Evolutionary conservation across 768 basidiomycete species (phyloP).

Genomic region (Mrakia gelida): DNA sequence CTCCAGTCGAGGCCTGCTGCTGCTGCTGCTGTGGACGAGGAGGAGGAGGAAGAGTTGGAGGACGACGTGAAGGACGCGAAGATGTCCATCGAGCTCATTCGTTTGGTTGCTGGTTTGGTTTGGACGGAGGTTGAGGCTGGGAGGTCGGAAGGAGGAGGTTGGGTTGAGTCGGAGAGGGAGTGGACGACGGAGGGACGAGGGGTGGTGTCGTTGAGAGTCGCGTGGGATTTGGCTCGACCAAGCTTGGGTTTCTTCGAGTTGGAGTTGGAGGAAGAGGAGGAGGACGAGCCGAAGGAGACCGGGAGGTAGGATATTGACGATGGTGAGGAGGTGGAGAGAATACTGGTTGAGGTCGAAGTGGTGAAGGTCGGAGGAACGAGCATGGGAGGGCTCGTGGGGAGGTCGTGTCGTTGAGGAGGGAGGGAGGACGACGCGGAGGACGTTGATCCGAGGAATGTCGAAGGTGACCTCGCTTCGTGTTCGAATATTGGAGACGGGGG

Average conservation of each 20-base stretch:
- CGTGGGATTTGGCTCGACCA: background rate
- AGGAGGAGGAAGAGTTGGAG: background rate
- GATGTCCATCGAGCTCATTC: constrained; percentile 7
- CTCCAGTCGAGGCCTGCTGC: background rate
- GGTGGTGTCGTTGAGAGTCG: background rate
- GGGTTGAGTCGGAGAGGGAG: background rate
- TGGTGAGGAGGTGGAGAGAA: constrained; percentile 7
- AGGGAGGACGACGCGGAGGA: background rate
- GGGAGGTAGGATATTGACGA: background rate
- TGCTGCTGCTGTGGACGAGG: background rate
- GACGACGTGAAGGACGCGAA: background rate
- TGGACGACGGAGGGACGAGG: background rate
- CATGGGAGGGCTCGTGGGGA: background rate
- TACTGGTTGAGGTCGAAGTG: background rate
- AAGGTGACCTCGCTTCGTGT: background rate
- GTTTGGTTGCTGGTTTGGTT: background rate
- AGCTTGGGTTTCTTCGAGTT: background rate
- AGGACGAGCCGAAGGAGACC: background rate
- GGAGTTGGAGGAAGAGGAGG: background rate
- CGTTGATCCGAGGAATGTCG: background rate
- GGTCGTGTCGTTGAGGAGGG: background rate
- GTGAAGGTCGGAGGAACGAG: background rate
- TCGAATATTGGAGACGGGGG: background rate
- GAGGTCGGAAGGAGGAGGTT: too few relatives aligned
- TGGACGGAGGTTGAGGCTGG: background rate